Evolutionary conservation across 148 eudicot genomes (phyloP).

Genomic region (Cornus controversa): DNA sequence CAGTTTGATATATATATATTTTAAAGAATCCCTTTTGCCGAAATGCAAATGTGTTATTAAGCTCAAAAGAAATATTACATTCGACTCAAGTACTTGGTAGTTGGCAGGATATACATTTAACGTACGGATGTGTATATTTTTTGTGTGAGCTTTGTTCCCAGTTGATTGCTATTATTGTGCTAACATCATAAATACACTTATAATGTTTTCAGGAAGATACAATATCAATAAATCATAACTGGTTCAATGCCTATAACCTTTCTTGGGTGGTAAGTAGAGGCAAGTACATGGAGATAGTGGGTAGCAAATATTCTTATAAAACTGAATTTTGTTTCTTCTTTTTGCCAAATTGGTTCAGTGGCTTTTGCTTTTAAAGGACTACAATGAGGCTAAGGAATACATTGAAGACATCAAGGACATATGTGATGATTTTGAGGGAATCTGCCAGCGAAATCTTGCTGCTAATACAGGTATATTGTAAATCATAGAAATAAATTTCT

Average conservation of each 20-base stretch:
- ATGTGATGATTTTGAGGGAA: constrained; percentile 91
- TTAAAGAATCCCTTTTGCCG: too few relatives aligned
- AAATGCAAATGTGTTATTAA: not conserved
- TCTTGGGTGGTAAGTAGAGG: constrained; percentile 82
- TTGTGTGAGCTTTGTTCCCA: not conserved
- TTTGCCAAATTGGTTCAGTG: constrained; percentile 45
- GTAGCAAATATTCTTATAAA: not conserved
- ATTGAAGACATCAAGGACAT: constrained; percentile 88
- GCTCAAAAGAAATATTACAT: not conserved
- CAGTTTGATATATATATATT: too few relatives aligned
- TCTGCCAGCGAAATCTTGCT: constrained; percentile 97
- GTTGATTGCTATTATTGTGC: not conserved
- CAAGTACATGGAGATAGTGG: constrained; percentile 1
- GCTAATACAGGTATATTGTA: constrained; percentile 78
- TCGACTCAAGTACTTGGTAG: not conserved
- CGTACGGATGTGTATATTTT: not conserved
- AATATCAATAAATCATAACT: constrained; percentile 96
- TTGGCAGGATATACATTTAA: constrained; percentile 3
- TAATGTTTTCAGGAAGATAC: constrained; percentile 76
- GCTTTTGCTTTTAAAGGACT: constrained; percentile 86
- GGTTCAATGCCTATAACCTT: constrained; percentile 93
- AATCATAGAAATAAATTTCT: not conserved
- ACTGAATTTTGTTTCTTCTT: constrained; percentile 2
- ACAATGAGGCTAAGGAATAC: constrained; percentile 73
- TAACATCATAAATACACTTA: constrained; percentile 8